These are phyloP conservation scores for Fomitopsis betulina DNA, from an alignment of 1,284 basidiomycete species.

Conservation along the genomic window DNA sequence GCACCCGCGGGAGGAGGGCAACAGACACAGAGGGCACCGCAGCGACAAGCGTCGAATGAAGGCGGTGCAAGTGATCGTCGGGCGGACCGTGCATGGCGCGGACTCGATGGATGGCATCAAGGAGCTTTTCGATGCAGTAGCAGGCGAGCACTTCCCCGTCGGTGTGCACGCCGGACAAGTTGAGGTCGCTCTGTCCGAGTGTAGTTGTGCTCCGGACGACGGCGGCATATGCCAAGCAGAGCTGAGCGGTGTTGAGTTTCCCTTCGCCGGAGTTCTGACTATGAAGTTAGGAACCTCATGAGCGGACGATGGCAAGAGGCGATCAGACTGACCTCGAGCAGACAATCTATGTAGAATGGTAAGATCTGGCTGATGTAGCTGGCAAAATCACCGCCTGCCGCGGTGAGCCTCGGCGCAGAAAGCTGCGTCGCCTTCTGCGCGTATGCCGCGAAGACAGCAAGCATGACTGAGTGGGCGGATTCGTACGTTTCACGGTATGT, in stretches of 20 bases:
- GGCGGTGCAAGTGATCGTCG: slow-evolving; percentile 40
- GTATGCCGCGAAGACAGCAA: slow-evolving; percentile 61
- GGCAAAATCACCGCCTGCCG: slow-evolving; percentile 1
- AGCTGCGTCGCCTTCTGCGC: slow-evolving; percentile 35
- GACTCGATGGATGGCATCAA: slow-evolving; percentile 34
- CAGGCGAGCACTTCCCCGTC: slow-evolving; percentile 43
- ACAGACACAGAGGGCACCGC: slow-evolving; percentile 54
- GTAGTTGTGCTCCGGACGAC: slow-evolving; percentile 55
- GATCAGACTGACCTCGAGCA: slow-evolving; percentile 51
- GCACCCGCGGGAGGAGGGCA: slow-evolving; percentile 44
- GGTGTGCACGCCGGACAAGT: background rate
- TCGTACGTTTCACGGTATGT: slow-evolving; percentile 65
- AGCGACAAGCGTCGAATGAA: slow-evolving; percentile 56
- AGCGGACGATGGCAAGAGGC: background rate
- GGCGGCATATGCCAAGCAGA: slow-evolving; percentile 62
- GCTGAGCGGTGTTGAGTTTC: slow-evolving; percentile 51
- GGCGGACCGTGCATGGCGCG: background rate
- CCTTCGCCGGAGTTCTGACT: slow-evolving; percentile 59
- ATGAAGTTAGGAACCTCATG: background rate
- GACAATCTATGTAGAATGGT: slow-evolving; percentile 61
- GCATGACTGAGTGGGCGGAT: slow-evolving; percentile 69
- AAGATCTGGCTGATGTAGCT: slow-evolving; percentile 50
- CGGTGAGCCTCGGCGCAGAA: slow-evolving; percentile 1
- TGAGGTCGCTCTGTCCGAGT: slow-evolving; percentile 6
- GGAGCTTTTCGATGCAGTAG: slow-evolving; percentile 54